Evolutionary conservation across 73 alveolate species (phyloP).

Genomic region (Paramecium caudatum): DNA sequence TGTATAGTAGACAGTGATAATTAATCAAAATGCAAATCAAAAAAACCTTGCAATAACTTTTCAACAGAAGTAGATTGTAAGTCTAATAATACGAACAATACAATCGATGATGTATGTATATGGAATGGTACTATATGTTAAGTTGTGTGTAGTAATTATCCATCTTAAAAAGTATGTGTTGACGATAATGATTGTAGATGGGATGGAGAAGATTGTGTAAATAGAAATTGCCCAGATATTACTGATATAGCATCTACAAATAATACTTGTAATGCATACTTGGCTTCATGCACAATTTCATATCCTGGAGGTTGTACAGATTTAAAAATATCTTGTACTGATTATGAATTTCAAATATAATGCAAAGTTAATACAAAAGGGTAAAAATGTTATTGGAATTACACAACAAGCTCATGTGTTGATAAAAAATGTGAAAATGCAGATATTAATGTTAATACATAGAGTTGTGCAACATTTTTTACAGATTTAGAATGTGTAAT

Average conservation of each 20-base stretch:
- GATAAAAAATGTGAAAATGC: background rate
- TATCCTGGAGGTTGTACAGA: background rate
- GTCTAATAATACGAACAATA: too few species aligned
- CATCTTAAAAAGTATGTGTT: too few species aligned
- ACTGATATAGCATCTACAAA: background rate
- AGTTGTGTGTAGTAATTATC: too few species aligned
- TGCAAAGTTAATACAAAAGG: background rate
- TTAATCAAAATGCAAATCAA: too few species aligned
- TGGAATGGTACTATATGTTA: too few species aligned
- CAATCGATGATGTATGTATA: too few species aligned
- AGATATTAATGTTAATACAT: too few species aligned
- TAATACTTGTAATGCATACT: background rate
- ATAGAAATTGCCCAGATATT: background rate
- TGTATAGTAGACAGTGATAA: too few species aligned
- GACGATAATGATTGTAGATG: background rate
- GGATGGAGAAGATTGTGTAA: background rate
- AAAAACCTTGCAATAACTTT: too few species aligned
- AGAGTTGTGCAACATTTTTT: background rate
- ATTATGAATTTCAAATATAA: background rate
- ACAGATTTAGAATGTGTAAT: background rate
- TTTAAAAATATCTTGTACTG: background rate
- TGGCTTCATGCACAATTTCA: background rate
- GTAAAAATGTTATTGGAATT: background rate
- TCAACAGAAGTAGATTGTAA: too few species aligned
- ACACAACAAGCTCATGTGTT: background rate